A percentile compares a stretch with the other conserved stretches of the same genome.
These are phyloP conservation scores for Schizosaccharomyces lindneri DNA, from an alignment of 805 yeast genomes.

Conservation along the genomic window DNA sequence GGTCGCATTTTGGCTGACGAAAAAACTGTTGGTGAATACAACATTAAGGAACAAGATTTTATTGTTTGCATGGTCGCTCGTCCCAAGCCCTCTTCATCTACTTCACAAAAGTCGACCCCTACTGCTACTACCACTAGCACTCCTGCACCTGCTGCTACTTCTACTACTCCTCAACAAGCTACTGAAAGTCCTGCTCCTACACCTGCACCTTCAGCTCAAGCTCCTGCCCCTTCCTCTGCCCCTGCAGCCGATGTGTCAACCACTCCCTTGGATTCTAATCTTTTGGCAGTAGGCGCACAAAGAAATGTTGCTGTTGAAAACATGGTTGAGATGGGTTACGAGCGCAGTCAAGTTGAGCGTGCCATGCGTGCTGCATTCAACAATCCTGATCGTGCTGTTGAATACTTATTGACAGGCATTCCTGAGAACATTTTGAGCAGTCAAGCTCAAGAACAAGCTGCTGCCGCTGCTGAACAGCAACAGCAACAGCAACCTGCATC, in stretches of 20 bases:
- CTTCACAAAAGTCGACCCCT: not conserved
- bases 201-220: constrained; percentile 8
- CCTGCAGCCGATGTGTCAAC: constrained; percentile 5
- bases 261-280: constrained; percentile 15
- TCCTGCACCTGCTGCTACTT: constrained; percentile 4
- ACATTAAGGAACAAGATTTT: constrained; percentile 60
- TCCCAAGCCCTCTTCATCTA: not conserved
- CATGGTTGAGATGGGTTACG: constrained; percentile 92
- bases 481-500: constrained; percentile 8
- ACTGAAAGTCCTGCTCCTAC: constrained; percentile 7
- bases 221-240: constrained; percentile 5
- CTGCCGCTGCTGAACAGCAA: constrained; percentile 10
- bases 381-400: constrained; percentile 95
- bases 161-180: constrained; percentile 6
- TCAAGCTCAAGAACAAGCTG: constrained; percentile 10
- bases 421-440: constrained; percentile 33
- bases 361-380: constrained; percentile 90
- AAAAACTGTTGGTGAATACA: constrained; percentile 43
- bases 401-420: constrained; percentile 70
- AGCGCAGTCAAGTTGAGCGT: constrained; percentile 59
- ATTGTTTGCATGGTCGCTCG: constrained; percentile 69
- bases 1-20: constrained; percentile 71
- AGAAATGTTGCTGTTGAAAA: constrained; percentile 56
- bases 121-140: not conserved
- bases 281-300: constrained; percentile 41